Evolutionary conservation across 2,329 filamentous ascomycete genomes (phyloP), one percentile per base, ranked within the genome.

Genomic region (Aspergillus sp.): DNA sequence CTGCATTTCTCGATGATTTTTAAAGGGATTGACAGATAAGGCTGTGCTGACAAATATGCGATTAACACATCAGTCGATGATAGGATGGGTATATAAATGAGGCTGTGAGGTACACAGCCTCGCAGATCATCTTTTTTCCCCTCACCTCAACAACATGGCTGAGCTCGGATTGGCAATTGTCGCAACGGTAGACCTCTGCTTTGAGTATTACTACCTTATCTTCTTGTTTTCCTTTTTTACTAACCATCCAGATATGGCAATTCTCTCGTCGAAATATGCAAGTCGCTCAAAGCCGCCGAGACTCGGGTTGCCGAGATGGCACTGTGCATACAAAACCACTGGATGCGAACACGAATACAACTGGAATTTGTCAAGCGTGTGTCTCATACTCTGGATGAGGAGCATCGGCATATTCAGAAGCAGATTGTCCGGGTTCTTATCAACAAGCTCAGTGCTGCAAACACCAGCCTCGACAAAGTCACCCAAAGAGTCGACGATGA

Each of bases 281-380:
- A 27, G 12, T 13, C 27, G 27, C 26, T 27, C 10, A 7, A 12
- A 11, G 28, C 6, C 8, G 12, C 28, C 10, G 27, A 38, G 26
- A 9, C n/a, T 9, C 19, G 28, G 10, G 28, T 38, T 7, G 36
- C 27, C 9, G 36, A 38, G 10, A 30, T 38, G 9, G 26, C 12
- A 10, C 26, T 38, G 6, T 7, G 8, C 9, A 27, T 38, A 7
- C 19, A 38, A 28, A 27, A 45, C 26, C 36, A 42, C 31, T 56
- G 51, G 56, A 37, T 45, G 9, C 45, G 45, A 19, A 59, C 51
- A 7, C 51, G 48, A 35, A 40, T 37, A n/a, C 59, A 62, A 34
- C 52, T 62, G 5, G 40, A 53, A 7, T 56, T 58, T 26, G 36
- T 61, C 26, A 33, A 42, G 30, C 42, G 35, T 12, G 43, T 59